These are phyloP conservation scores for Barnettozyma pratensis DNA, from an alignment of 805 yeast species.

Conservation along the genomic window DNA sequence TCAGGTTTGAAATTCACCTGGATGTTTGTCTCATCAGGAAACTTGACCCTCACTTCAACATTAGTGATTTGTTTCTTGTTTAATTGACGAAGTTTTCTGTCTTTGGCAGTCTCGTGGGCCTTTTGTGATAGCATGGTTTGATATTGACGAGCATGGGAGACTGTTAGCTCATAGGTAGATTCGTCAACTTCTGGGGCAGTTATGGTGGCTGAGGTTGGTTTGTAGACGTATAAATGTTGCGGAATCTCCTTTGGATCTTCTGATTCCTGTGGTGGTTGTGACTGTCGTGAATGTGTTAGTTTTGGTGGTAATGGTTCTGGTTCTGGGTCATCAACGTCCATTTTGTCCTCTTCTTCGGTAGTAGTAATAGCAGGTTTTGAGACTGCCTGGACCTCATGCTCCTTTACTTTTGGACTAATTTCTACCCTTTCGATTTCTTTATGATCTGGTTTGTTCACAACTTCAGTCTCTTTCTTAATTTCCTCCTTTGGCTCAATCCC, in stretches of 20 bases:
- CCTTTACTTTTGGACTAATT: too few species aligned
- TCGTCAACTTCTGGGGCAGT: conserved; percentile 27
- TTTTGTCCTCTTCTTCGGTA: not conserved
- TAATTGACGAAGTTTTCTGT: conserved; percentile 31
- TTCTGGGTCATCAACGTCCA: not conserved
- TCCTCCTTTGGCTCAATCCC: not conserved
- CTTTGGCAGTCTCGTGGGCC: conserved; percentile 36
- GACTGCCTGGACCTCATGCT: too few species aligned
- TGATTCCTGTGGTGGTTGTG: not conserved
- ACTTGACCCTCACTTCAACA: conserved; percentile 41
- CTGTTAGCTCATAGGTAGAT: conserved; percentile 38
- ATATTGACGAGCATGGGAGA: conserved; percentile 49
- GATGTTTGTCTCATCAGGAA: conserved; percentile 51
- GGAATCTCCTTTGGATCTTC: conserved; percentile 10
- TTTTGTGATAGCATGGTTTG: conserved; percentile 42
- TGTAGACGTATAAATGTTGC: conserved; percentile 24
- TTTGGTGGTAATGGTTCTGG: not conserved
- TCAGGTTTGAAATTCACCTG: conserved; percentile 44
- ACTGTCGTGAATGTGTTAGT: not conserved
- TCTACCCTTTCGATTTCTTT: too few species aligned
- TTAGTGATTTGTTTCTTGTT: conserved; percentile 24
- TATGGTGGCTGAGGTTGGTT: conserved; percentile 14
- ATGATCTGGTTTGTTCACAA: not conserved
- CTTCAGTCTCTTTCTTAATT: not conserved
- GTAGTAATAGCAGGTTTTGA: not conserved